Conservation (phyloP, 1,139 yeast species). For the Candida frijolesensis region DNA sequence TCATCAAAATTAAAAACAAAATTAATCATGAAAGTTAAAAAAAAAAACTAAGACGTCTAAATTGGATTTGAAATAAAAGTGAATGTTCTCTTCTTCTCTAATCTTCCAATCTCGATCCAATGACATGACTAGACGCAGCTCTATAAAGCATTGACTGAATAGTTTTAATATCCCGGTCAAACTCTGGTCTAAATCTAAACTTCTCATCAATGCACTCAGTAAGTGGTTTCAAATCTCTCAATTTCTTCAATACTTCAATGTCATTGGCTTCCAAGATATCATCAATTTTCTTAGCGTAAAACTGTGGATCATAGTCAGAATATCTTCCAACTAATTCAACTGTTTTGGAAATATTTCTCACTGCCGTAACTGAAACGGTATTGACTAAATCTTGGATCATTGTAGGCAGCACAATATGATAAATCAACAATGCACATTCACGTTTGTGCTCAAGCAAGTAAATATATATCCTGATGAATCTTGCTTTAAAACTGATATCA, state of each 20-base stretch:
- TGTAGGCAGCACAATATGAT: slow-evolving; percentile 42
- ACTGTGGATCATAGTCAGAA: slow-evolving; percentile 22
- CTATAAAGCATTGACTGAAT: slow-evolving; percentile 43
- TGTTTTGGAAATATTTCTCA: slow-evolving; percentile 32
- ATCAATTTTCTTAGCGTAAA: slow-evolving; percentile 19
- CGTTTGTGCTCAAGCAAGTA: slow-evolving; percentile 41
- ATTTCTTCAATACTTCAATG: slow-evolving; percentile 14
- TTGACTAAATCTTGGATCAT: slow-evolving; percentile 40
- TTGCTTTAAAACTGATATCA: slow-evolving; percentile 46
- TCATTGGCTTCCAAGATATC: slow-evolving; percentile 19
- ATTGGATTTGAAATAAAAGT: not conserved
- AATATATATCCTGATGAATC: slow-evolving; percentile 54
- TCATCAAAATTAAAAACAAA: no score
- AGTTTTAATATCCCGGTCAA: slow-evolving; percentile 23
- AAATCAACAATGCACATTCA: slow-evolving; percentile 45
- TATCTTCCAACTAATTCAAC: slow-evolving; percentile 26
- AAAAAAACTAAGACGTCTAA: not conserved
- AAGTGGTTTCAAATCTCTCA: slow-evolving; percentile 20
- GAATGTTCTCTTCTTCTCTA: slow-evolving; percentile 13
- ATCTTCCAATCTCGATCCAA: slow-evolving; percentile 40
- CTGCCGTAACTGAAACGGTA: slow-evolving; percentile 30
- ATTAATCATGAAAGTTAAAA: not conserved
- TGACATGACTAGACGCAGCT: slow-evolving; percentile 41
- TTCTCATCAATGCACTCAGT: slow-evolving; percentile 18
- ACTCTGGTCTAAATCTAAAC: slow-evolving; percentile 16